Evolutionary conservation across 306 rosid genomes (phyloP).

Genomic region (Arachis hypogaea): DNA sequence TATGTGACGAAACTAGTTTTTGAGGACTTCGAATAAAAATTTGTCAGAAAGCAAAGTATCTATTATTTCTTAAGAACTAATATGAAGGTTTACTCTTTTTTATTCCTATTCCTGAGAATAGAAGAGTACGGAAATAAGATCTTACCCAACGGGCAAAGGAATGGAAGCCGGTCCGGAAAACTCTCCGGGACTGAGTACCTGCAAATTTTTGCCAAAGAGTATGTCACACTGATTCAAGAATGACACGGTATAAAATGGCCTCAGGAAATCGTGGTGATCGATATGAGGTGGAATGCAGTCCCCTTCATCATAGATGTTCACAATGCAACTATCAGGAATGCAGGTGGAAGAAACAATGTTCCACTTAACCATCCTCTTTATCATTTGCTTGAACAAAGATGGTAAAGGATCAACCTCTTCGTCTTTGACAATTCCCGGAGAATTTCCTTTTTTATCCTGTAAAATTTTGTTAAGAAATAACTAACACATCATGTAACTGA

Average conservation of each 20-base stretch:
- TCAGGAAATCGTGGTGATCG: slow-evolving; percentile 63
- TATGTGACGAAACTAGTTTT: too few species aligned
- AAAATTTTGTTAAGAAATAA: slow-evolving; percentile 11
- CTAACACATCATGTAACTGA: neutral
- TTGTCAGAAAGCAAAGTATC: too few species aligned
- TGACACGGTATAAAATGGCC: slow-evolving; percentile 62
- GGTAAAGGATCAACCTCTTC: slow-evolving; percentile 69
- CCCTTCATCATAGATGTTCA: slow-evolving; percentile 70
- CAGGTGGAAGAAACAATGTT: slow-evolving; percentile 50
- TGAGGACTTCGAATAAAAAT: too few species aligned
- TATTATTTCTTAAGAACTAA: too few species aligned
- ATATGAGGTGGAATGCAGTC: slow-evolving; percentile 77
- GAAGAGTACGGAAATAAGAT: neutral
- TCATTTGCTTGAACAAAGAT: slow-evolving; percentile 60
- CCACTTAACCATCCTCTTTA: slow-evolving; percentile 61
- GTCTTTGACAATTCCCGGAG: slow-evolving; percentile 58
- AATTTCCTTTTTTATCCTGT: slow-evolving; percentile 65
- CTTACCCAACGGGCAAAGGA: slow-evolving; percentile 57
- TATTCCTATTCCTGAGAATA: neutral
- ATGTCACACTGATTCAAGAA: slow-evolving; percentile 51
- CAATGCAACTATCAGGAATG: slow-evolving; percentile 72
- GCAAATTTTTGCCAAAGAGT: slow-evolving; percentile 49
- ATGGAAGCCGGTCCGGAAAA: slow-evolving; percentile 51
- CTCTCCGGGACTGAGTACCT: slow-evolving; percentile 47
- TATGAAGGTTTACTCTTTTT: too few species aligned